Evolutionary conservation across 2,329 filamentous ascomycete genomes (phyloP).

Genomic region (Colletotrichum zoysiae): DNA sequence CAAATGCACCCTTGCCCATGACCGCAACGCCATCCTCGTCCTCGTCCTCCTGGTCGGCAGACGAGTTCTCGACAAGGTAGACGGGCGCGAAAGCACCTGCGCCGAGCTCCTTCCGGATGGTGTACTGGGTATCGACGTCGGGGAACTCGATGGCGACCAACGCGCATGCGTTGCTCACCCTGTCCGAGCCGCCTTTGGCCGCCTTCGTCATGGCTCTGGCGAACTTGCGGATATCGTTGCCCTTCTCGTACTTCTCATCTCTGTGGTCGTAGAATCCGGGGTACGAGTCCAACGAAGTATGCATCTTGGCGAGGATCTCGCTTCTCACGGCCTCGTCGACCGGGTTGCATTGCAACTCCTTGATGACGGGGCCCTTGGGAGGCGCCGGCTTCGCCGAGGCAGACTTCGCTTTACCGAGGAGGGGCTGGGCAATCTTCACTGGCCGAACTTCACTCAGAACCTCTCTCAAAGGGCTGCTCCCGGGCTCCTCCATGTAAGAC

Average conservation of each 20-base stretch:
- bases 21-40: conserved; percentile 59
- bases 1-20: conserved; percentile 74
- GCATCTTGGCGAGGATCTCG: conserved; percentile 79
- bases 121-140: conserved; percentile 76
- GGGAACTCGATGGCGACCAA: conserved; percentile 75
- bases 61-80: conserved; percentile 86
- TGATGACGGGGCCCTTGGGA: conserved; percentile 79
- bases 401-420: conserved; percentile 59
- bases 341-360: conserved; percentile 88
- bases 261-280: conserved; percentile 83
- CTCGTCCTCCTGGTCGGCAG: conserved; percentile 59
- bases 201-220: conserved; percentile 75
- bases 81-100: conserved; percentile 96
- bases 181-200: conserved; percentile 70
- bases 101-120: conserved; percentile 86
- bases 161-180: conserved; percentile 70
- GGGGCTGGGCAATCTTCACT: conserved; percentile 64
- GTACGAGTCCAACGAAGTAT: conserved; percentile 80
- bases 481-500: conserved; percentile 53
- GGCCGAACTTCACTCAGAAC: conserved; percentile 67
- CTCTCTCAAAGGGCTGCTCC: conserved; percentile 82
- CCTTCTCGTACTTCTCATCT: conserved; percentile 72
- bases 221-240: conserved; percentile 84
- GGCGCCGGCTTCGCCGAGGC: conserved; percentile 56
- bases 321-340: conserved; percentile 81